Base-by-base conservation (phyloP, 441 rosid genomes). In the Croton setiger region DNA sequence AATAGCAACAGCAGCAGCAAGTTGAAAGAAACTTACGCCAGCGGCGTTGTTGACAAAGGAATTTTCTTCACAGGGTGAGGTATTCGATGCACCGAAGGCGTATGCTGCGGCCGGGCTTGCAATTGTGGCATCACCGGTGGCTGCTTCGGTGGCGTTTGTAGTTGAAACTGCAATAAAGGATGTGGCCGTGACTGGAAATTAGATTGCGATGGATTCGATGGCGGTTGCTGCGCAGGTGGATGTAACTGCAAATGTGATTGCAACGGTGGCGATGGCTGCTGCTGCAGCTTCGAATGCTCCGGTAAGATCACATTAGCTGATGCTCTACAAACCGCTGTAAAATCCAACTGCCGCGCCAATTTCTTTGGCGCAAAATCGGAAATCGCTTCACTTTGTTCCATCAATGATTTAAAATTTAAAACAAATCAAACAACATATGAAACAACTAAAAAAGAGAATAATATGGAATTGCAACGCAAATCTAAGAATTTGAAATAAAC, bases 291-390 rank as follows among this genome's bases (percentile, higher is more conserved):
- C 7, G 67, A 33, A 5, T 66, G 47, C n/a, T 66, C 60, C 20
- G 69, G n/a, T 3, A 67, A 67, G 45, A 37, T 39, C 20, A 44
- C 71, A 67, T 67, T 67, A 10, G 33, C 63, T n/a, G 71, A 67
- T 35, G 63, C 71, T 67, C 54, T 39, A 18, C 49, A 60, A 52
- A 27, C 7, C 60, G 66, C 66, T 15, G 89, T 85, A 81, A 90
- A 90, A 86, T 93, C 93, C 72, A 92, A 85, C 70, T 92, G 96
- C 83, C 93, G 76, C 18, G 92, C 97, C 31, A 87, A 80, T 74
- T 82, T 90, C 88, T 84, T 86, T 13, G 79, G 85, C 55, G 88
- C 88, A 33, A 83, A 82, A 75, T 79, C 88, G 43, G 88, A 72
- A 63, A 76, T 66, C 61, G 74, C 53, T 39, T 74, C 72, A 37